Percentiles rank a stretch among this genome's conserved stretches.
phyloP scores from a whole-genome alignment of 352 stramenopile genomes.

The Thraustochytrium sp. region DNA sequence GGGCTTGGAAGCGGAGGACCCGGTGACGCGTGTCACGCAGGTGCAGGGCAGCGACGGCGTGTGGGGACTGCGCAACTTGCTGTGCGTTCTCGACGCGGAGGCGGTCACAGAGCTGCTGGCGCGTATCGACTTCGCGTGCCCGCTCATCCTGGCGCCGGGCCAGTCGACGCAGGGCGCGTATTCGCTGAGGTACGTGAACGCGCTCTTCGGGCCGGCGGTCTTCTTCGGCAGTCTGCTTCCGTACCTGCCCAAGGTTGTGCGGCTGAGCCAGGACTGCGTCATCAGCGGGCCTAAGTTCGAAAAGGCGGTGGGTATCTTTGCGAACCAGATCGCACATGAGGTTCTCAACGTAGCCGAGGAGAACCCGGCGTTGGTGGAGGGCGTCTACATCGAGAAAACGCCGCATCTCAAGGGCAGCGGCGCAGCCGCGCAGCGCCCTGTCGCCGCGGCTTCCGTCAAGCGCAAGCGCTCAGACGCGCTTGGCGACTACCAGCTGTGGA shows the following conservation, averaged over 20 bases:
- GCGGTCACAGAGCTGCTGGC: not conserved
- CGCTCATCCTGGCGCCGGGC: not conserved
- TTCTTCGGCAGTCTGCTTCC: conserved; percentile 9
- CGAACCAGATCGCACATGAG: not conserved
- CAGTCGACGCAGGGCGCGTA: not conserved
- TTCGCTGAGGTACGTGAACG: not conserved
- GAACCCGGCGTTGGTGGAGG: not conserved
- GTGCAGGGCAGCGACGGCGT: not conserved
- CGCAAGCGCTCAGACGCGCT: too few relatives aligned
- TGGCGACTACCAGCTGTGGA: not conserved
- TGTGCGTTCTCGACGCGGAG: not conserved
- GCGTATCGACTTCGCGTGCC: not conserved
- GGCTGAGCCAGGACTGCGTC: not conserved
- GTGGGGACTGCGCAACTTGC: conserved; percentile 8
- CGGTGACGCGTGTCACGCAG: not conserved
- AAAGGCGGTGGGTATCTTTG: conserved; percentile 13
- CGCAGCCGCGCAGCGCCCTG: too few relatives aligned
- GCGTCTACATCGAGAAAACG: conserved; percentile 1
- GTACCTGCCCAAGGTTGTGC: not conserved
- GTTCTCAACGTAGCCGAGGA: not conserved
- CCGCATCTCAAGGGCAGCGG: not conserved
- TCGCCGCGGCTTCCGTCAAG: too few relatives aligned
- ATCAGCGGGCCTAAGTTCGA: conserved; percentile 23
- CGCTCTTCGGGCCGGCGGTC: not conserved
- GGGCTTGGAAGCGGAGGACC: not conserved